phyloP scores from a whole-genome alignment of 2,329 filamentous ascomycete genomes.

The Sarocladiaceae sp. region DNA sequence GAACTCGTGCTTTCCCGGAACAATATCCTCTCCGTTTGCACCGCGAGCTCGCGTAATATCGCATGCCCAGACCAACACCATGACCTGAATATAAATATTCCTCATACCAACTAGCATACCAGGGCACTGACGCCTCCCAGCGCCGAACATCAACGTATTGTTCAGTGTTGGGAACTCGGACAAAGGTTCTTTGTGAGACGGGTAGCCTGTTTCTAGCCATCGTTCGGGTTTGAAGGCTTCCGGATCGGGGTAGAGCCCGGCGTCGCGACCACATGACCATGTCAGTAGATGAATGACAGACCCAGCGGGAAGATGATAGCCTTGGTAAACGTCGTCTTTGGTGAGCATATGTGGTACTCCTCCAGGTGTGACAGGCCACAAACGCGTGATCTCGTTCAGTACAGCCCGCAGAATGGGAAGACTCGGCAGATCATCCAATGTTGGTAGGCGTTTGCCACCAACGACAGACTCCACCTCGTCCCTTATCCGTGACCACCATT shows the following conservation, averaged over 20 bases:
- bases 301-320: conserved; percentile 25
- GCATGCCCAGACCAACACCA: conserved; percentile 7
- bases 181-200: conserved; percentile 24
- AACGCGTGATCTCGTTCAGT: conserved; percentile 44
- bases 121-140: conserved; percentile 24
- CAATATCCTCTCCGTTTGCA: not conserved
- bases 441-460: conserved; percentile 28
- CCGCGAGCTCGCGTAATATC: not conserved
- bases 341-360: conserved; percentile 48
- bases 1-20: conserved; percentile 2
- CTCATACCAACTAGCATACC: conserved; percentile 1
- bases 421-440: conserved; percentile 28
- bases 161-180: conserved; percentile 24
- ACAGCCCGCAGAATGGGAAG: conserved; percentile 34
- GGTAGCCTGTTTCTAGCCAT: conserved; percentile 47
- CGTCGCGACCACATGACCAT: conserved; percentile 25
- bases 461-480: conserved; percentile 35
- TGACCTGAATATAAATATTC: conserved; percentile 7
- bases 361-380: conserved; percentile 35
- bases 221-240: conserved; percentile 45
- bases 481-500: conserved; percentile 29
- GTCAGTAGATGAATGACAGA: conserved; percentile 2
- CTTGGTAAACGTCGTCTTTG: conserved; percentile 47
- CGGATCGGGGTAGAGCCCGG: conserved; percentile 40
- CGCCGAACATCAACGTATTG: conserved; percentile 51